Conservation (phyloP, 192 early-diverging fungal genomes). For the Irineochytrium annulatum region DNA sequence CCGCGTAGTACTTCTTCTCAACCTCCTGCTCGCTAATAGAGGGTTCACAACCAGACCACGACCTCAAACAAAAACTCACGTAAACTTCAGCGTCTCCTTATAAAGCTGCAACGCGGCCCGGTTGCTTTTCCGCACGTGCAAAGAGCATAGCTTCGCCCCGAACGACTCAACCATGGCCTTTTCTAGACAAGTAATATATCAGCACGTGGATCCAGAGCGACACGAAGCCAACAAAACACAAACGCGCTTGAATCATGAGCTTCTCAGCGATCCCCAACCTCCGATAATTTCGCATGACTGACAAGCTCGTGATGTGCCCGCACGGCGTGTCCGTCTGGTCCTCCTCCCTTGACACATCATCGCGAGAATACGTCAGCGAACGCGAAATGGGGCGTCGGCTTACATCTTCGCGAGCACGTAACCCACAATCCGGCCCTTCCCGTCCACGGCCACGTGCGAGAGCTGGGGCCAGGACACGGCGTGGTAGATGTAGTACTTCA, state of each 20-base stretch:
- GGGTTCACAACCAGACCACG: background rate
- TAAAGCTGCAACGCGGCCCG: conserved; percentile 90
- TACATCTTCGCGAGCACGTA: conserved; percentile 98
- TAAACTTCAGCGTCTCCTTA: conserved; percentile 87
- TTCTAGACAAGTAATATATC: conserved; percentile 20
- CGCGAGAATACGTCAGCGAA: background rate
- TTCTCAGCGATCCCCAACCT: conserved; percentile 95
- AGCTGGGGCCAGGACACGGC: conserved; percentile 65
- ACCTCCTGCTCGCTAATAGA: conserved; percentile 70
- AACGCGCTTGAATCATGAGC: conserved; percentile 89
- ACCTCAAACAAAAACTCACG: conserved; percentile 40
- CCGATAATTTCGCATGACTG: conserved; percentile 95
- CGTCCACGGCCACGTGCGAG: conserved; percentile 91
- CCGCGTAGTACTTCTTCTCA: conserved; percentile 96
- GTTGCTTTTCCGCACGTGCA: conserved; percentile 94
- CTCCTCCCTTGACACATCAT: conserved; percentile 69
- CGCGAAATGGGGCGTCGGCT: conserved; percentile 3
- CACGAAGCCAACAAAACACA: conserved; percentile 21
- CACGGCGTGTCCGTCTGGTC: conserved; percentile 62
- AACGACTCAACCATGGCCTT: conserved; percentile 89
- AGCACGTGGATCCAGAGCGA: background rate
- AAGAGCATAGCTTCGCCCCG: conserved; percentile 78
- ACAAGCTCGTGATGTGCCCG: conserved; percentile 96
- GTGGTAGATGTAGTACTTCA: conserved; percentile 91
- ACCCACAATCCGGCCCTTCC: conserved; percentile 87